Conservation (phyloP, 2,329 filamentous ascomycete species). For the Cyphellophora attinorum region DNA sequence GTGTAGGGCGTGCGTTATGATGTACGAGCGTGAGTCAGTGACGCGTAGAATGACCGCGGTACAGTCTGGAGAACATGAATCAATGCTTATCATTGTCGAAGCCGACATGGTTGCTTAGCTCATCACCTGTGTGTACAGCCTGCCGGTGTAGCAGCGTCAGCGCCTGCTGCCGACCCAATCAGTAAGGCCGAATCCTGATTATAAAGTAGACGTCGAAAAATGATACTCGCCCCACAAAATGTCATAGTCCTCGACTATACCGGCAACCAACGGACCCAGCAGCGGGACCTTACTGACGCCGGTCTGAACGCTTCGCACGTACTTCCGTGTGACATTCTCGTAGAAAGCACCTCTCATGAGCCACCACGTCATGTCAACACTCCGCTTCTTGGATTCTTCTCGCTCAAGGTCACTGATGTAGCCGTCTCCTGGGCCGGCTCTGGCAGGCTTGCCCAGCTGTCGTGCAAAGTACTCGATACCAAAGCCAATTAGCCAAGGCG, state of each 20-base stretch:
- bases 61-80: no score
- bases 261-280: conserved; percentile 64
- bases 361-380: conserved; percentile 94
- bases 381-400: conserved; percentile 79
- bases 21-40: no score
- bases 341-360: conserved; percentile 94
- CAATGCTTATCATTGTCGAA: no score
- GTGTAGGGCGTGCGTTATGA: no score
- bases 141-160: no score
- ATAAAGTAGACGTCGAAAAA: conserved; percentile 60
- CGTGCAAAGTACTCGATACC: conserved; percentile 78
- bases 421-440: conserved; percentile 56
- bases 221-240: conserved; percentile 98
- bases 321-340: conserved; percentile 63
- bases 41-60: no score
- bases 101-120: no score
- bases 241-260: conserved; percentile 89
- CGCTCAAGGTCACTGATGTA: conserved; percentile 75
- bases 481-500: conserved; percentile 81
- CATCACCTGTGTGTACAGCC: no score
- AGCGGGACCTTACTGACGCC: conserved; percentile 65
- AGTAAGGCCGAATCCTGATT: no score
- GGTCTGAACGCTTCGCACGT: conserved; percentile 44
- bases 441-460: conserved; percentile 65
- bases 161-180: no score